Evolutionary conservation across 2,329 filamentous ascomycete species (phyloP), one percentile per base, ranked within the genome.

Genomic region (Xenoacremonium recifei): DNA sequence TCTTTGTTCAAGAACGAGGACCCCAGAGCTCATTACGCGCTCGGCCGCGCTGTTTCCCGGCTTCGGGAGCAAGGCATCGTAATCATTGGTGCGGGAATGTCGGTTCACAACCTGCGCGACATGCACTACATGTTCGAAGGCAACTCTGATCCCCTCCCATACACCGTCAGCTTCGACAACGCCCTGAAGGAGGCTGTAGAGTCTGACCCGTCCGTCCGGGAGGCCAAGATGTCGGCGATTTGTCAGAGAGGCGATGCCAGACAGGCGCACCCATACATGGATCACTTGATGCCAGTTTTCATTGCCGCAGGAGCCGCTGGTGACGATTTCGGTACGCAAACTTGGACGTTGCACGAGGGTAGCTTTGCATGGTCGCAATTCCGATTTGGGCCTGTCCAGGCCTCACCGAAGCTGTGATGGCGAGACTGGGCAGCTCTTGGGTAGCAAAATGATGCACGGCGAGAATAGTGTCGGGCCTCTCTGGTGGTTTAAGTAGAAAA

Each of bases 31-130:
- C 86, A 90, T 59, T 85, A 84, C 62, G 71, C 70, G 3, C 75
- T 90, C 2, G 87, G 87, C 2, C 72, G 77, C 43, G 85, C 85
- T 2, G 70, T 90, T 3, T 67, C 79, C 7, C 64, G 72, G n/a
- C 72, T 90, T 2, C 77, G 87, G 13, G 80, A 86, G 13, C 76
- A 87, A 40, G 79, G 79, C 15, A 73, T 89, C 38, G 71, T 85
- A 36, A 81, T 90, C 45, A 77, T 90, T 34, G 79, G 78, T 18
- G 84, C 84, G 1, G 86, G 86, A 10, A 89, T 89, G 84, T 83
- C 84, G 1, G 85, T 87, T 17, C 84, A 87, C 54, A 87, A 87
- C 51, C 67, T 87, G 25, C 71, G 77, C 1, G 79, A 86, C 12
- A 68, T 70, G 50, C 46, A 53, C 18, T 42, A 46, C 31, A 50